Evolutionary conservation across 2,329 filamentous ascomycete genomes (phyloP), one percentile per base, ranked within the genome.

Genomic region (Botrytis porri): DNA sequence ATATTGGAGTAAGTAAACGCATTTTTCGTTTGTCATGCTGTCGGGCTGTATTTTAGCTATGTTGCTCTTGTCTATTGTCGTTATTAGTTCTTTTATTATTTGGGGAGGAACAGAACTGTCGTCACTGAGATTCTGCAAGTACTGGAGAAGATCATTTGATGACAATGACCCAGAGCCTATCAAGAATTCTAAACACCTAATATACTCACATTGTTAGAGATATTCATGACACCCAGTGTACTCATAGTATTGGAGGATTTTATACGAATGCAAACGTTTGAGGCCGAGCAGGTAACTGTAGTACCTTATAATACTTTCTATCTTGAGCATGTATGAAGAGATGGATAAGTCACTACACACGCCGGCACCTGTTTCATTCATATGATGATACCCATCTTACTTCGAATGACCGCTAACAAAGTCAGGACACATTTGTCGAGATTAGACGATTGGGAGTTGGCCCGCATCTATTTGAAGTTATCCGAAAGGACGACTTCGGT

Each of bases 401-500:
- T 57, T 57, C 29, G 48, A 54, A n/a, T 41, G 9, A 41, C 18
- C 16, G 35, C 65, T 67, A 57, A 39, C 59, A 70, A 69, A 72
- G 79, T 80, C 69, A 92, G 90, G 92, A 97, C 76, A 88, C 92
- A 75, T 93, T 89, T 77, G 87, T 99, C 62, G 91, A 95, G 77
- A 89, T 98, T 75, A 92, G 90, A 77, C 92, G 97, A 80, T 87
- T 96, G 3, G 85, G 86, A 8, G 85, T 85, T 62, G 88, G 92
- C 79, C 90, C 90, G 1, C 90, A 92, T 78, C 86, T 97, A 37
- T 88, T 90, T 76, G 89, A 94, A 79, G 85, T 97, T n/a, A 85
- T 88, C n/a, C 88, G 88, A 74, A 97, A 95, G 81, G 86, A 87
- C 59, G 90, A 97, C 80, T 95, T 98, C 80, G 90, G 90, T 71